Percentiles rank a stretch among this genome's conserved stretches.
These are phyloP conservation scores for Halenospora varia DNA, from an alignment of 495 filamentous ascomycete genomes.

Conservation along the genomic window DNA sequence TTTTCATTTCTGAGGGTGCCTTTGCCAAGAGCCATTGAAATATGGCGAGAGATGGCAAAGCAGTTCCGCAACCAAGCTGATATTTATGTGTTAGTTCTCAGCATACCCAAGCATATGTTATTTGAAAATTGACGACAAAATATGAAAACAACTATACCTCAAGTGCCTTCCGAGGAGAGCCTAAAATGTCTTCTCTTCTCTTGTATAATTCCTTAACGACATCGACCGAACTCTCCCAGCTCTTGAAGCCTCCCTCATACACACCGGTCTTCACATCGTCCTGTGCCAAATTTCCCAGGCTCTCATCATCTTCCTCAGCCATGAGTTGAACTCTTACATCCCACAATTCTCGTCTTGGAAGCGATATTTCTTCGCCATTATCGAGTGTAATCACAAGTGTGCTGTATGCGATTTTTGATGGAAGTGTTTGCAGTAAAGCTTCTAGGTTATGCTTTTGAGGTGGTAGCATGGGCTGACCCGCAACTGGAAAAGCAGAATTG, in stretches of 20 bases:
- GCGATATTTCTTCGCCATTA: conserved; percentile 41
- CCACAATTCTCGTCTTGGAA: conserved; percentile 87
- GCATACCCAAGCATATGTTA: neutral
- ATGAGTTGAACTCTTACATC: conserved; percentile 92
- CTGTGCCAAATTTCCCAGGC: conserved; percentile 55
- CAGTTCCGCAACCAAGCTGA: conserved; percentile 88
- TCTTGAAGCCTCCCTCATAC: conserved; percentile 99
- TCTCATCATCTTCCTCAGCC: conserved; percentile 67
- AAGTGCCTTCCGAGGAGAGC: conserved; percentile 49
- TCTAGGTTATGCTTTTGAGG: conserved; percentile 38
- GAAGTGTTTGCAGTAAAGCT: conserved; percentile 63
- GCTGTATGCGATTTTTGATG: conserved; percentile 75
- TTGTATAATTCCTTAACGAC: conserved; percentile 63
- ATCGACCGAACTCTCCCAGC: conserved; percentile 94
- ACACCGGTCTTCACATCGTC: conserved; percentile 85
- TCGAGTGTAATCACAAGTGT: conserved; percentile 51
- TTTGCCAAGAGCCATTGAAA: conserved; percentile 53
- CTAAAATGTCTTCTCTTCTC: conserved; percentile 5
- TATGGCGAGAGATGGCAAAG: conserved; percentile 73
- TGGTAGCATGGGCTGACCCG: conserved; percentile 43
- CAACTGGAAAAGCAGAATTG: conserved; percentile 44
- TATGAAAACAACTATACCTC: conserved; percentile 57
- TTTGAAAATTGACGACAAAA: conserved; percentile 1
- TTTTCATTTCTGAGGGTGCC: conserved; percentile 9
- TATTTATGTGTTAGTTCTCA: conserved; percentile 21